Percentiles rank a stretch among this genome's conserved stretches.
phyloP scores from a whole-genome alignment of 2,329 filamentous ascomycete species.

The Aspergillus fischeri region DNA sequence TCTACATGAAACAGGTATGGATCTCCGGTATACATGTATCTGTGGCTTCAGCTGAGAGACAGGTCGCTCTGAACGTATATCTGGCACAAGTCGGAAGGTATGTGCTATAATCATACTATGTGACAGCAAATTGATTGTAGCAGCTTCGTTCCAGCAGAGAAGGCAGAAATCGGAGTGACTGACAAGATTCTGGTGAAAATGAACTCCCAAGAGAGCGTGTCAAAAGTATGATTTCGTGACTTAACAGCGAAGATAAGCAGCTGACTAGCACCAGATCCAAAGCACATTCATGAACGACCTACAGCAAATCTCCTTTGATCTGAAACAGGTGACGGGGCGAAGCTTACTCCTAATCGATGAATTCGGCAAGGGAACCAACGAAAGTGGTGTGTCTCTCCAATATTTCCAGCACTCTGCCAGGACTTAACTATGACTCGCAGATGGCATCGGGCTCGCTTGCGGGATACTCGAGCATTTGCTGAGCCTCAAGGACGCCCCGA shows the following conservation, averaged over 20 bases:
- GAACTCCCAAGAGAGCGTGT: constrained; percentile 67
- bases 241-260: neutral
- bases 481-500: constrained; percentile 48
- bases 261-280: constrained; percentile 42
- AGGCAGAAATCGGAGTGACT: constrained; percentile 75
- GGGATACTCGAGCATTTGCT: constrained; percentile 58
- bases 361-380: constrained; percentile 70
- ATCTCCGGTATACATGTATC: neutral
- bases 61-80: constrained; percentile 80
- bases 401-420: neutral
- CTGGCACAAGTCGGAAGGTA: constrained; percentile 78
- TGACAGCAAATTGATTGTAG: constrained; percentile 3
- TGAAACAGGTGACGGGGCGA: constrained; percentile 67
- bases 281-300: constrained; percentile 77
- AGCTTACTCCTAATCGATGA: constrained; percentile 91
- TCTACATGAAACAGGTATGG: constrained; percentile 80
- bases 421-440: constrained; percentile 27
- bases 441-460: constrained; percentile 62
- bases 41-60: constrained; percentile 4
- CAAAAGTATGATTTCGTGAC: constrained; percentile 38
- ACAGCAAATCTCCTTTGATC: constrained; percentile 75
- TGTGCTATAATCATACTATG: neutral
- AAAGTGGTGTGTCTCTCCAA: constrained; percentile 39
- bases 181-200: constrained; percentile 90
- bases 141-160: constrained; percentile 79